Conservation (phyloP, 345 rosid species). For the Linum lewisii region DNA sequence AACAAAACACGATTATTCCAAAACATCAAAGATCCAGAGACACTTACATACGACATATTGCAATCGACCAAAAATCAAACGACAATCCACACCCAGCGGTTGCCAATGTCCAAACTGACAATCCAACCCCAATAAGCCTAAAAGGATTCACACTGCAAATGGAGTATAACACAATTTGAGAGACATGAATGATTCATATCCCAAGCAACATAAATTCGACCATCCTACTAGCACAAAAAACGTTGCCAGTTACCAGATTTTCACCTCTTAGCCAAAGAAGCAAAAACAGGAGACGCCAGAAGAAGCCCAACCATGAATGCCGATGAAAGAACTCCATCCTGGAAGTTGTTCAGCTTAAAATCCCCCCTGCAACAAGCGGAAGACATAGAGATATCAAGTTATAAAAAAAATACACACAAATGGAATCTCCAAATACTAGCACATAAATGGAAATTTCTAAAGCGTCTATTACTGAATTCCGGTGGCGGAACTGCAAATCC, state of each 20-base stretch:
- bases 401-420: neutral
- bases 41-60: conserved; percentile 21
- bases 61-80: conserved; percentile 21
- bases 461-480: conserved; percentile 16
- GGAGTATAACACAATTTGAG: neutral
- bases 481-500: conserved; percentile 17
- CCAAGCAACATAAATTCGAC: neutral
- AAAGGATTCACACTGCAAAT: conserved; percentile 14
- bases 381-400: neutral
- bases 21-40: neutral
- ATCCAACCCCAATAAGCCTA: conserved; percentile 22
- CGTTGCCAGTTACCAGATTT: neutral
- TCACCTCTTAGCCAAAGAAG: conserved; percentile 20
- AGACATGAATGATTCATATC: neutral
- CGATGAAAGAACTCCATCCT: conserved; percentile 22
- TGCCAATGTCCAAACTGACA: conserved; percentile 23
- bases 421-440: neutral
- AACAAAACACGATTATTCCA: neutral
- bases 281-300: conserved; percentile 20
- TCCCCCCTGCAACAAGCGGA: conserved; percentile 15
- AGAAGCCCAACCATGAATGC: conserved; percentile 28
- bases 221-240: neutral
- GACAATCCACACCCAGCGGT: conserved; percentile 21
- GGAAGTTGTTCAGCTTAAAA: conserved; percentile 19
- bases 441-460: neutral